Conservation (phyloP, 2,329 filamentous ascomycete genomes). For the Dactylonectria estremocensis region DNA sequence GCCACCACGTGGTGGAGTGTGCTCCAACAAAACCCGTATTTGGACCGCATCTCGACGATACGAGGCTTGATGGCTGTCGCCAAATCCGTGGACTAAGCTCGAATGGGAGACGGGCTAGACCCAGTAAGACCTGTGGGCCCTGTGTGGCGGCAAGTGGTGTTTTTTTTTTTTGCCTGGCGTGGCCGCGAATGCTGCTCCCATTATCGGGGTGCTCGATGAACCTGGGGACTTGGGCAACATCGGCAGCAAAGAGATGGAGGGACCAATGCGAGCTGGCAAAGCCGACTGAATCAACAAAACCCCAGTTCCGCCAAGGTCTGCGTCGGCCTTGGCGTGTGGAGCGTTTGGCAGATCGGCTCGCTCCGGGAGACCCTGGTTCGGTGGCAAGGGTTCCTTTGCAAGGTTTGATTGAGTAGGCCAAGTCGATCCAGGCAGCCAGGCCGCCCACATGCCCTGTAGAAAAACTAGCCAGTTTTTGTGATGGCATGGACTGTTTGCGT, state of each 20-base stretch:
- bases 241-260: too few relatives aligned
- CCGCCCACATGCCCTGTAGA: too few relatives aligned
- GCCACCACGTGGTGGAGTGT: neutral
- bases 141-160: neutral
- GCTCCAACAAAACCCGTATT: neutral
- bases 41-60: neutral
- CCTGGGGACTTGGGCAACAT: neutral
- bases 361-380: neutral
- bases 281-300: neutral
- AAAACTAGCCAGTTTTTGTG: too few relatives aligned
- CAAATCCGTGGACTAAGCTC: neutral
- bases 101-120: neutral
- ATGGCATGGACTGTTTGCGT: too few relatives aligned
- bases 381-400: neutral
- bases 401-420: neutral
- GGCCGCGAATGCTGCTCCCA: neutral
- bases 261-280: neutral
- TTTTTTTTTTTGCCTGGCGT: neutral
- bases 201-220: neutral
- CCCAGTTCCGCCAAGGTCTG: neutral
- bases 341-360: neutral
- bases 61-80: neutral
- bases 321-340: neutral
- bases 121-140: neutral
- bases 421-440: too few relatives aligned